Conservation (phyloP, 2,329 filamentous ascomycete genomes). For the Rutstroemia sp. region DNA sequence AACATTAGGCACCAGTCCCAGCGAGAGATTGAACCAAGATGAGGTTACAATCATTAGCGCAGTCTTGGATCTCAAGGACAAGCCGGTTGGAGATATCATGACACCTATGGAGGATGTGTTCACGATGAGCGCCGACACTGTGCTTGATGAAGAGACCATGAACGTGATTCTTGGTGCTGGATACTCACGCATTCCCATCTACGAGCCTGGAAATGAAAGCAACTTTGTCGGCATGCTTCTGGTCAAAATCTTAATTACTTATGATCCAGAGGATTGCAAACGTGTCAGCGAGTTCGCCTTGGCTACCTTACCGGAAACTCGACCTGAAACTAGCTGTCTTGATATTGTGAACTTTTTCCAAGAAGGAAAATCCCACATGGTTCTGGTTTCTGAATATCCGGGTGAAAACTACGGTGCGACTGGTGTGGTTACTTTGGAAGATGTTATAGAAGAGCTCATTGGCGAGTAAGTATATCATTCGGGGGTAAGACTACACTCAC, state of each 20-base stretch:
- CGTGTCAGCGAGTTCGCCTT: constrained; percentile 85
- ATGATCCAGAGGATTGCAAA: constrained; percentile 83
- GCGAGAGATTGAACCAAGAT: constrained; percentile 87
- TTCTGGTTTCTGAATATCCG: constrained; percentile 82
- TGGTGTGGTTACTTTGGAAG: constrained; percentile 91
- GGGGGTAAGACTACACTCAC: constrained; percentile 22
- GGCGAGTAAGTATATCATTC: constrained; percentile 66
- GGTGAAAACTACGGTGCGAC: constrained; percentile 87
- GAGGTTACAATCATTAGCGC: constrained; percentile 99
- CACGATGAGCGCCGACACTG: constrained; percentile 88
- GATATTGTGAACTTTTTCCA: constrained; percentile 99
- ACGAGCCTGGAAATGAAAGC: constrained; percentile 71
- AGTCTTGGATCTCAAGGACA: constrained; percentile 92
- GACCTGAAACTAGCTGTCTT: constrained; percentile 89
- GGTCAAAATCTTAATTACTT: constrained; percentile 98
- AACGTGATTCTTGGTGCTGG: constrained; percentile 87
- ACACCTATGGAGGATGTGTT: constrained; percentile 98
- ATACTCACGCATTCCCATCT: constrained; percentile 93
- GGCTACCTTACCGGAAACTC: constrained; percentile 89
- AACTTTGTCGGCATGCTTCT: constrained; percentile 98
- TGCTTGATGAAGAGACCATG: constrained; percentile 91
- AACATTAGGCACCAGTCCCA: constrained; percentile 73
- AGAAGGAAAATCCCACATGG: constrained; percentile 98
- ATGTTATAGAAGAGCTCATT: constrained; percentile 97
- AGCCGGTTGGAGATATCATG: constrained; percentile 93